A percentile compares a stretch with the other conserved stretches of the same genome.
Evolutionary conservation across 1,139 yeast genomes (phyloP).

Genomic region (Suhomyces maxii): DNA sequence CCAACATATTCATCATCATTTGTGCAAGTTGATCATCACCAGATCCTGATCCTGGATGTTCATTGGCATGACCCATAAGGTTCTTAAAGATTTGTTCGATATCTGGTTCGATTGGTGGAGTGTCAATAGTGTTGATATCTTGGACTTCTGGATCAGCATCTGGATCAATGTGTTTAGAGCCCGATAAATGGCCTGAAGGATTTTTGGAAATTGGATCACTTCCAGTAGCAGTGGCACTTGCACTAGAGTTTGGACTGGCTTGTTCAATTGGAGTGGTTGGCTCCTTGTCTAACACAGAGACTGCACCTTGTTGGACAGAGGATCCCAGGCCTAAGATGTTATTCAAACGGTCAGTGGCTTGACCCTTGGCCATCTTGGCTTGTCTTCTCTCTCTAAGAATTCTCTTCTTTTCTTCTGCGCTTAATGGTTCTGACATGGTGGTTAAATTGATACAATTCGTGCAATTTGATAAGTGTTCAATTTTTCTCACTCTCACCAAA

Average conservation of each 20-base stretch:
- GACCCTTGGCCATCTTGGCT: constrained; percentile 63
- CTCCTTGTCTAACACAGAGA: constrained; percentile 38
- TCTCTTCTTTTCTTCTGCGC: constrained; percentile 62
- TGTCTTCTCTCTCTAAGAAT: constrained; percentile 68
- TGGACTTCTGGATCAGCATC: constrained; percentile 39
- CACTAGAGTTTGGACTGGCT: not conserved
- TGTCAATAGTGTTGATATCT: constrained; percentile 23
- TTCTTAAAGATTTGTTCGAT: constrained; percentile 39
- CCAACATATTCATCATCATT: constrained; percentile 31
- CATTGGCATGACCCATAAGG: constrained; percentile 25
- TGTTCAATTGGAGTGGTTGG: not conserved
- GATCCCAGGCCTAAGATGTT: constrained; percentile 45
- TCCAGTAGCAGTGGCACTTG: not conserved
- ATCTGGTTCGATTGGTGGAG: constrained; percentile 17
- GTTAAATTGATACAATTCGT: no score
- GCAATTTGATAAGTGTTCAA: no score
- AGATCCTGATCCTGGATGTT: constrained; percentile 7
- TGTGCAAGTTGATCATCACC: constrained; percentile 30
- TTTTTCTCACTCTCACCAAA: not conserved
- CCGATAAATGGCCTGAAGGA: not conserved
- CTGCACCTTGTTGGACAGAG: constrained; percentile 34
- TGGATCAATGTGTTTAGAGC: constrained; percentile 6
- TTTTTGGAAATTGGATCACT: not conserved
- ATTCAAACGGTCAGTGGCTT: constrained; percentile 56
- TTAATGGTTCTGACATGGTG: constrained; percentile 5